Evolutionary conservation across 352 stramenopile genomes (phyloP), one percentile per base, ranked within the genome.

Genomic region (Pythium brassicae): DNA sequence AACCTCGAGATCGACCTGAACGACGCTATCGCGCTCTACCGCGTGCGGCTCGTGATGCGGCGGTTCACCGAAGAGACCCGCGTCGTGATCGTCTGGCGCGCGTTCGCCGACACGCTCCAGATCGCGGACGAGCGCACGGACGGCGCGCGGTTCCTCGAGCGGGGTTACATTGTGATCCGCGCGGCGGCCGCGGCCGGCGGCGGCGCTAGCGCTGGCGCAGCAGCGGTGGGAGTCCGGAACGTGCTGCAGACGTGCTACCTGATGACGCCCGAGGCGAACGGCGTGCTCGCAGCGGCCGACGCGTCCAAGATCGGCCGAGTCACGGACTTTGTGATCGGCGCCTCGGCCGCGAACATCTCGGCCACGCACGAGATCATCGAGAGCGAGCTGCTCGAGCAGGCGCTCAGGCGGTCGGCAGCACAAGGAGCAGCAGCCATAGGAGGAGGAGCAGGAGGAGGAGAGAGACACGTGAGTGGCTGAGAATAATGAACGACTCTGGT

Each of bases 11-110:
- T 86, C 27, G 60, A 74, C 9, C 64, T 66, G 1, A 86, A 83
- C 46, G 63, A 66, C 15, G 74, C 65, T 1, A 63, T 65, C n/a
- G 73, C 75, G 4, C 54, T 72, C 37, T 85, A 82, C 59, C 58
- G 62, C 3, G 65, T 80, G 15, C 73, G 84, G 44, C 66, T 78
- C 22, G 71, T 83, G 25, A 46, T 76, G 27, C 71, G 72, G n/a
- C 65, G 70, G 32, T 85, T 74, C 49, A 55, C 70, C 3, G 74
- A 89, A 55, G 44, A 69, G n/a, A 55, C 70, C n/a, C 73, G 73
- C 17, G 54, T 83, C 2, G 70, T 85, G 48, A 69, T 88, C 23
- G 76, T 83, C 14, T 88, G 76, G 76, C 65, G 63, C 40, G 71
- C 74, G 14, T 71, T 78, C 57, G 75, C 78, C 48, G 65, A 85